Conservation (phyloP, 2,329 filamentous ascomycete genomes). For the Biscogniauxia mediterranea region DNA sequence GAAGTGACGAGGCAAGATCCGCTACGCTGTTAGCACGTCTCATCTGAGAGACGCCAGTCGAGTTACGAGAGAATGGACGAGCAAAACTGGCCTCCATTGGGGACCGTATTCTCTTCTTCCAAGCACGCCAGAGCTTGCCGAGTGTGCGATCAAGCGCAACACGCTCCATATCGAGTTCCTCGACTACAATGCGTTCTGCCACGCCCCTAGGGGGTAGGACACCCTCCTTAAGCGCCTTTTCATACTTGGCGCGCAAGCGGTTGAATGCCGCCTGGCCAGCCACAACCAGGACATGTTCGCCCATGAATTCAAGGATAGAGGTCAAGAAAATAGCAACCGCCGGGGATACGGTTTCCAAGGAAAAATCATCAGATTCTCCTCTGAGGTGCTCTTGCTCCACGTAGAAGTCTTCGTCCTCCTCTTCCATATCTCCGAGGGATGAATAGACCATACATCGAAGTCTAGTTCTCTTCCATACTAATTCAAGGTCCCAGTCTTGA, state of each 20-base stretch:
- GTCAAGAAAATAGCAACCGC: conserved; percentile 95
- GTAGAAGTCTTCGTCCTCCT: conserved; percentile 91
- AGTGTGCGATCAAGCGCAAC: conserved; percentile 86
- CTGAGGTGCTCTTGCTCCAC: conserved; percentile 77
- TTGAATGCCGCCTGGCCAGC: conserved; percentile 81
- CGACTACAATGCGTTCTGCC: conserved; percentile 72
- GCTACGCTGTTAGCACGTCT: conserved; percentile 39
- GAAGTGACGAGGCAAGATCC: conserved; percentile 41
- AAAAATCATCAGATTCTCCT: conserved; percentile 52
- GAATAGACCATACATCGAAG: conserved; percentile 98
- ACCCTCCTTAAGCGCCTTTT: conserved; percentile 58
- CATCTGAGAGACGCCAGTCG: conserved; percentile 36
- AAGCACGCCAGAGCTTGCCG: conserved; percentile 87
- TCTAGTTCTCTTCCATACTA: conserved; percentile 90
- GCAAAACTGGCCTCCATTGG: conserved; percentile 48
- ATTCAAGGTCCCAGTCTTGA: conserved; percentile 81
- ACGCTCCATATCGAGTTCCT: conserved; percentile 89
- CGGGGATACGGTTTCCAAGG: conserved; percentile 74
- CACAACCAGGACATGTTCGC: conserved; percentile 84
- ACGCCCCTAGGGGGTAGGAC: conserved; percentile 45
- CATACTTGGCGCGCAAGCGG: conserved; percentile 57
- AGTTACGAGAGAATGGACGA: conserved; percentile 50
- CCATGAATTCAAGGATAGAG: conserved; percentile 90
- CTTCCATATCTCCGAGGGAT: conserved; percentile 92
- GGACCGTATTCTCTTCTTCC: conserved; percentile 80